Conservation (phyloP, 2,329 filamentous ascomycete genomes). For the Exophiala xenobiotica region DNA sequence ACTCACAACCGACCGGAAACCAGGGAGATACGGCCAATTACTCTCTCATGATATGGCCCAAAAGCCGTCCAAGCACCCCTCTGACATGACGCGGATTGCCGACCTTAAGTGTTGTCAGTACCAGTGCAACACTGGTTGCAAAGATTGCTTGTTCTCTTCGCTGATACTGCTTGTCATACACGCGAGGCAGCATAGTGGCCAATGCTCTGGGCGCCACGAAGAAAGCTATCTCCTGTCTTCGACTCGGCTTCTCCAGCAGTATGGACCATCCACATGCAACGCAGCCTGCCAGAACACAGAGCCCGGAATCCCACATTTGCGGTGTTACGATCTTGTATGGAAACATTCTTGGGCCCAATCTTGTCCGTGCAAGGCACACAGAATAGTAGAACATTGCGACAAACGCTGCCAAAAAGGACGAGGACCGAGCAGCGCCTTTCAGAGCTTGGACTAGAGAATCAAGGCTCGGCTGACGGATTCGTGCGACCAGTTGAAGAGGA, state of each 20-base stretch:
- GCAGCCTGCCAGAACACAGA: conserved; percentile 72
- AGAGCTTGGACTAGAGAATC: conserved; percentile 51
- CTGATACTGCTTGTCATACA: conserved; percentile 55
- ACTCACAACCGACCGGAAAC: neutral
- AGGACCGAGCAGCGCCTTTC: conserved; percentile 65
- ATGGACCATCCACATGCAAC: conserved; percentile 79
- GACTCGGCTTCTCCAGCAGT: conserved; percentile 63
- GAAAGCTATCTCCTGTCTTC: conserved; percentile 72
- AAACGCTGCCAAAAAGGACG: conserved; percentile 74
- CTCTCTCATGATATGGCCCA: conserved; percentile 26
- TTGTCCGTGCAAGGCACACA: conserved; percentile 73
- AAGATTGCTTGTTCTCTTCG: conserved; percentile 31
- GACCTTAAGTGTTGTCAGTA: conserved; percentile 18
- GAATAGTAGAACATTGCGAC: conserved; percentile 81
- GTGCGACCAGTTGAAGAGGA: conserved; percentile 68
- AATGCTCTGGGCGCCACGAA: conserved; percentile 79
- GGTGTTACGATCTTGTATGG: conserved; percentile 53
- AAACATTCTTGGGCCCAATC: conserved; percentile 68
- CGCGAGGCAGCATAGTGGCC: conserved; percentile 70
- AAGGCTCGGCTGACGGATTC: conserved; percentile 43
- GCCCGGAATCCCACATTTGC: conserved; percentile 56
- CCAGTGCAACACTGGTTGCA: conserved; percentile 28
- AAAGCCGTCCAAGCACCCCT: conserved; percentile 27
- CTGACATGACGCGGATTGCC: conserved; percentile 18
- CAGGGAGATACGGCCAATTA: neutral